phyloP scores from a whole-genome alignment of 106 monocot genomes.

The Alisma plantagoaquatica region DNA sequence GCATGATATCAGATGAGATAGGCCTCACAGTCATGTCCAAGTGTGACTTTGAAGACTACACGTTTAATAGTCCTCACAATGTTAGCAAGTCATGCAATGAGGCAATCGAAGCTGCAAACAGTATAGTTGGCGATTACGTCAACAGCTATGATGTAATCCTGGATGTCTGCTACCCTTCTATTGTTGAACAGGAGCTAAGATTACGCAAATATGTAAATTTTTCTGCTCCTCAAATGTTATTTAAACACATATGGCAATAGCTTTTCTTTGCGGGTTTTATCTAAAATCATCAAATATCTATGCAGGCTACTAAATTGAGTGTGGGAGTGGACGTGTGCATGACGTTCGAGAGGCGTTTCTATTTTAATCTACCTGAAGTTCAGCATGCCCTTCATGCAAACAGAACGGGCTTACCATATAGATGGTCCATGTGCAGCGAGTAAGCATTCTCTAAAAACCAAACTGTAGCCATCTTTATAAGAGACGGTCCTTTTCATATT shows the following conservation, averaged over 20 bases:
- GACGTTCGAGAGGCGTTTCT: conserved; percentile 67
- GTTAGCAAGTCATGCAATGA: conserved; percentile 57
- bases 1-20: conserved; percentile 95
- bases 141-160: conserved; percentile 85
- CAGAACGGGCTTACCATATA: conserved; percentile 63
- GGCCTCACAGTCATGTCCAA: conserved; percentile 53
- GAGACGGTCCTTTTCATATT: too few species aligned
- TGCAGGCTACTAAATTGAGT: conserved; percentile 72
- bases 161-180: conserved; percentile 88
- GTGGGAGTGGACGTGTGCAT: conserved; percentile 94
- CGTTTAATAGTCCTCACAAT: conserved; percentile 45
- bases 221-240: background rate
- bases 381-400: conserved; percentile 94
- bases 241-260: background rate
- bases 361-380: conserved; percentile 89
- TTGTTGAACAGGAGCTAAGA: conserved; percentile 85
- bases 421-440: conserved; percentile 92
- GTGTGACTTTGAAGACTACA: conserved; percentile 88
- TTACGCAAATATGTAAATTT: conserved; percentile 60
- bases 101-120: conserved; percentile 55
- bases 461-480: too few species aligned
- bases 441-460: too few species aligned
- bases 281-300: background rate
- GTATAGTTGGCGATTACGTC: conserved; percentile 67
- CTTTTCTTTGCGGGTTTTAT: background rate